These are phyloP conservation scores for Gossypium australe DNA, from an alignment of 345 rosid species.

Conservation along the genomic window DNA sequence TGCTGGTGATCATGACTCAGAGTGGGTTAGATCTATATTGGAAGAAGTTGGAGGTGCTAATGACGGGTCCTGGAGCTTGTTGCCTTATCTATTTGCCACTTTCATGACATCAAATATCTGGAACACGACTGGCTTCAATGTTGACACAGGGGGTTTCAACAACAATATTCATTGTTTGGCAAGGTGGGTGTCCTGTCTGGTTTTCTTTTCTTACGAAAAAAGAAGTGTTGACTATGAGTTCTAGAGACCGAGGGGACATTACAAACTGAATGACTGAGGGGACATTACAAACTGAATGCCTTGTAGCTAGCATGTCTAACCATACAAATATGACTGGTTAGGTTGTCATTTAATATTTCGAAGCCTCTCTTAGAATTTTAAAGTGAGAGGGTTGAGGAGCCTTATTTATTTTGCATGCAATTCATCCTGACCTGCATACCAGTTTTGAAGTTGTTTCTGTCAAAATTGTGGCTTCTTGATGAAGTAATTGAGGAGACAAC, in stretches of 20 bases:
- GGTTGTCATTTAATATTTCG: not conserved
- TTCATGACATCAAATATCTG: slow-evolving; percentile 89
- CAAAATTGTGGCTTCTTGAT: not conserved
- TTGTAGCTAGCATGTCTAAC: not conserved
- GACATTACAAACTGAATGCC: not conserved
- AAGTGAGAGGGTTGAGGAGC: not conserved
- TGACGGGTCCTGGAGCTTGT: slow-evolving; percentile 89
- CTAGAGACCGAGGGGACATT: not conserved
- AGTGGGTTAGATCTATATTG: slow-evolving; percentile 82
- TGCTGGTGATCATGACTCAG: slow-evolving; percentile 83
- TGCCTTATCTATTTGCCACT: slow-evolving; percentile 84
- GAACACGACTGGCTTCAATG: slow-evolving; percentile 86
- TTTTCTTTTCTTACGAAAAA: not conserved
- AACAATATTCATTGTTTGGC: slow-evolving; percentile 95
- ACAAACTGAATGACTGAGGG: not conserved
- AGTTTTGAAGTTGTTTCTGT: slow-evolving; percentile 1
- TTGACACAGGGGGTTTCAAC: slow-evolving; percentile 91
- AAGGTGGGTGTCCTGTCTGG: slow-evolving; percentile 39
- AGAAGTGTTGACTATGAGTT: not conserved
- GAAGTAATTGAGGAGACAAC: not conserved
- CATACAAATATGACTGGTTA: slow-evolving; percentile 1
- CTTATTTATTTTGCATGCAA: not conserved
- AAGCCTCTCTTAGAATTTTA: not conserved
- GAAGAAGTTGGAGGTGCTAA: slow-evolving; percentile 93
- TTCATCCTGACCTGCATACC: not conserved